Percentiles rank a stretch among this genome's conserved stretches.
phyloP scores from a whole-genome alignment of 805 yeast species.

The Pachysolen tannophilus region DNA sequence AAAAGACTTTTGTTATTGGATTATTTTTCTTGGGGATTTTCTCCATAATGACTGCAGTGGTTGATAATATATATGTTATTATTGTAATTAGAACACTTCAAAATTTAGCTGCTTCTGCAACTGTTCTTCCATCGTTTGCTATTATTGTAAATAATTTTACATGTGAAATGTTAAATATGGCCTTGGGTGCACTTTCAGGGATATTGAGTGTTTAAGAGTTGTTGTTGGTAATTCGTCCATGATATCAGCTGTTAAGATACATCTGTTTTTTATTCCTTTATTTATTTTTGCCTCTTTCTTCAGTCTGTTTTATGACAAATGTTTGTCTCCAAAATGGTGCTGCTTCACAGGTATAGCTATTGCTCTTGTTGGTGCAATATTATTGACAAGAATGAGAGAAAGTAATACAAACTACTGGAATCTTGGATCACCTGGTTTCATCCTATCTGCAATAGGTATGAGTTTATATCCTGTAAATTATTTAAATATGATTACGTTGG shows the following conservation, averaged over 20 bases:
- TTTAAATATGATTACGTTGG: conserved; percentile 20
- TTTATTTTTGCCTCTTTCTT: too few relatives aligned
- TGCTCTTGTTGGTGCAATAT: not conserved
- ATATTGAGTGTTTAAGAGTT: conserved; percentile 20
- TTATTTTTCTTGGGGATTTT: conserved; percentile 16
- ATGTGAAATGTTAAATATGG: conserved; percentile 20
- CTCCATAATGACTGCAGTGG: conserved; percentile 26
- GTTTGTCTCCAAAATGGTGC: conserved; percentile 12
- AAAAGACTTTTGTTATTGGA: conserved; percentile 20
- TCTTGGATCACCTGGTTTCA: not conserved
- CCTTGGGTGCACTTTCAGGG: conserved; percentile 20
- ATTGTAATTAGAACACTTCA: conserved; percentile 37
- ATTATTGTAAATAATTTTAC: conserved; percentile 22
- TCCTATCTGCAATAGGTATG: conserved; percentile 17
- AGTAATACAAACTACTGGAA: not conserved
- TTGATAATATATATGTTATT: conserved; percentile 25
- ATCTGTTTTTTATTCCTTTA: too few relatives aligned
- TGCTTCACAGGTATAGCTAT: not conserved
- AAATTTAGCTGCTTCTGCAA: conserved; percentile 33
- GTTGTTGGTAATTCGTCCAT: conserved; percentile 37
- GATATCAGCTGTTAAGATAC: too few relatives aligned
- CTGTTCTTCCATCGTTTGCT: conserved; percentile 30
- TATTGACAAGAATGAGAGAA: not conserved
- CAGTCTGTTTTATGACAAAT: conserved; percentile 1
- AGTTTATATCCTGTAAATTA: conserved; percentile 28